Evolutionary conservation across 83 land plant genomes (phyloP), one percentile per base, ranked within the genome.

Genomic region (Larix sibirica): DNA sequence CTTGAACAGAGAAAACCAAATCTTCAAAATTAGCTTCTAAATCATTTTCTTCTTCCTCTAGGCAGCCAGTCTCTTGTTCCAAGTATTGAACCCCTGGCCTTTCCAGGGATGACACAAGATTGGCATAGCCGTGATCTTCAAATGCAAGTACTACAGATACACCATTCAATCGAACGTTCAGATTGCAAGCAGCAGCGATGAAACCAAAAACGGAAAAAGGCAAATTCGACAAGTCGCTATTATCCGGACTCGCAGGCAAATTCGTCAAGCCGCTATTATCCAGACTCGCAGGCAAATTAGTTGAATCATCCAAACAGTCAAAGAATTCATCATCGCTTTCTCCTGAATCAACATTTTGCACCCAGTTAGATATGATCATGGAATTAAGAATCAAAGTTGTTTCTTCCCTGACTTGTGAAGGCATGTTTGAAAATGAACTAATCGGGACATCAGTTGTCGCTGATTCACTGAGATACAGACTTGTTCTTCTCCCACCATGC

Each of bases 281-380:
- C 13, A 80, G 26, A 65, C 85, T 83, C 6, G 86, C 83, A 40
- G 89, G 92, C 16, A 84, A 86, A 84, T 87, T 90, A 85, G 93
- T 85, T 85, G 94, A 80, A n/a, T 85, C 98, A 88, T 97, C 99
- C 61, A 95, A 91, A 79, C 99, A 98, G 79, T 96, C 99, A 89
- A 98, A 96, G 83, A 98, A 98, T 74, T 98, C 96, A 79, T 96
- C 17, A 54, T 54, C 44, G 17, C 62, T 77, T 26, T 77, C 80
- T 8, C 80, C 84, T 31, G 61, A 75, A 67, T 80, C 86, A 73
- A 40, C 83, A 61, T 79, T 80, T 33, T 94, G 95, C 81, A 95
- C 87, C 97, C 97, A 96, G 83, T 96, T 87, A 33, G 93, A 85
- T 85, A 96, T 96, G 44, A 95, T 81, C 86, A 81, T 84, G 81